These are phyloP conservation scores for Blastosporella zonata DNA, from an alignment of 1,284 basidiomycete genomes.

Conservation along the genomic window DNA sequence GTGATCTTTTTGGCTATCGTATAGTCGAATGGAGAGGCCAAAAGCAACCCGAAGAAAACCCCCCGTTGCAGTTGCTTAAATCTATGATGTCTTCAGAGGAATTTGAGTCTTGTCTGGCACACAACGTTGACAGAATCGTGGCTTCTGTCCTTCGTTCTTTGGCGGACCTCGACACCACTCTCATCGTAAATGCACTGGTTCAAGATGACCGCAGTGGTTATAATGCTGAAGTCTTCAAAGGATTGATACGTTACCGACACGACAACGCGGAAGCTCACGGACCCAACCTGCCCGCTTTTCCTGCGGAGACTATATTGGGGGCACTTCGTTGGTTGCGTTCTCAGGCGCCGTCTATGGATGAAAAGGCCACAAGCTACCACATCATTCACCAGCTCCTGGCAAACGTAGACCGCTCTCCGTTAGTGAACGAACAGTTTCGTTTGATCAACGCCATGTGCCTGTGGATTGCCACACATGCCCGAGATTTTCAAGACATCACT, in stretches of 20 bases:
- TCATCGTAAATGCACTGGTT: conserved; percentile 46
- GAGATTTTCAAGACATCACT: conserved; percentile 54
- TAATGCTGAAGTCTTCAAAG: conserved; percentile 41
- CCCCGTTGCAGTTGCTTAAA: conserved; percentile 39
- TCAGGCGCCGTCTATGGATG: conserved; percentile 36
- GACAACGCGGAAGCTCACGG: conserved; percentile 51
- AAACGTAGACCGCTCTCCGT: conserved; percentile 61
- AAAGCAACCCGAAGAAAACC: conserved; percentile 19
- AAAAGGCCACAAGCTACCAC: conserved; percentile 66
- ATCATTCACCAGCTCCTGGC: conserved; percentile 74
- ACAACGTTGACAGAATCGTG: conserved; percentile 54
- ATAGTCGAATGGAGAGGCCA: conserved; percentile 47
- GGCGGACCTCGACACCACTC: conserved; percentile 48
- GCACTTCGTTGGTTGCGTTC: conserved; percentile 59
- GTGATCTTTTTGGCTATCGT: conserved; percentile 67
- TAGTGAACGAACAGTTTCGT: conserved; percentile 86
- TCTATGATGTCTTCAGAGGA: conserved; percentile 29
- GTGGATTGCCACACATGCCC: conserved; percentile 60
- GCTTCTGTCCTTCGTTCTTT: conserved; percentile 57
- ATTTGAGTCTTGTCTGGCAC: conserved; percentile 38
- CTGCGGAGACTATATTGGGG: conserved; percentile 45
- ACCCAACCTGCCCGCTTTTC: conserved; percentile 60
- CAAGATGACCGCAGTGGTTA: conserved; percentile 28
- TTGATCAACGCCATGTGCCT: conserved; percentile 73
- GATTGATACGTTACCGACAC: conserved; percentile 49